These are phyloP conservation scores for Erythrophleum fordii DNA, from an alignment of 306 rosid species.

Conservation along the genomic window DNA sequence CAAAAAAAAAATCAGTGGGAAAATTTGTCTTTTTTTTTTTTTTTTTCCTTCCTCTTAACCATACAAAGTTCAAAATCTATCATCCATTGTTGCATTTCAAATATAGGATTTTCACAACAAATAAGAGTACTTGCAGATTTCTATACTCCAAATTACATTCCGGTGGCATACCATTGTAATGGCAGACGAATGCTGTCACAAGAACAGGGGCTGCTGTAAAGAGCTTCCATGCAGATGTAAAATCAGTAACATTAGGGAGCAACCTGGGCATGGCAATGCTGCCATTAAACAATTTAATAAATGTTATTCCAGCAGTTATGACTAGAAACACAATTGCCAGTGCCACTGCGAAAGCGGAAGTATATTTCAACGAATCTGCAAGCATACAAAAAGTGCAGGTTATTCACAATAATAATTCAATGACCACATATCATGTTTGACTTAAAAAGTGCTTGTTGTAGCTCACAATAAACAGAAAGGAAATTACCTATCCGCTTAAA, in stretches of 20 bases:
- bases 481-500: conserved; percentile 64
- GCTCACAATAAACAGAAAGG: neutral
- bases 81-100: neutral
- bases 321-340: conserved; percentile 66
- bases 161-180: conserved; percentile 60
- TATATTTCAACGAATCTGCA: conserved; percentile 72
- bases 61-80: neutral
- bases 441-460: neutral
- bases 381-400: conserved; percentile 26
- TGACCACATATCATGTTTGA: conserved; percentile 17
- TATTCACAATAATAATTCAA: neutral
- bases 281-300: conserved; percentile 53
- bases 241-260: conserved; percentile 58
- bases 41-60: conserved; percentile 4
- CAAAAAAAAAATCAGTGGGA: neutral
- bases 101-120: neutral
- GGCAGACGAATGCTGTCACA: conserved; percentile 80
- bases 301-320: conserved; percentile 71
- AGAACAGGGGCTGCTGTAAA: conserved; percentile 74
- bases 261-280: conserved; percentile 59
- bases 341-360: conserved; percentile 70
- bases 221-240: conserved; percentile 64
- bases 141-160: conserved; percentile 17
- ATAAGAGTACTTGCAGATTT: neutral
- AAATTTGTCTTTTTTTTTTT: too few species aligned